phyloP scores from a whole-genome alignment of 352 stramenopile genomes.

The Pythium vanterpoolii region DNA sequence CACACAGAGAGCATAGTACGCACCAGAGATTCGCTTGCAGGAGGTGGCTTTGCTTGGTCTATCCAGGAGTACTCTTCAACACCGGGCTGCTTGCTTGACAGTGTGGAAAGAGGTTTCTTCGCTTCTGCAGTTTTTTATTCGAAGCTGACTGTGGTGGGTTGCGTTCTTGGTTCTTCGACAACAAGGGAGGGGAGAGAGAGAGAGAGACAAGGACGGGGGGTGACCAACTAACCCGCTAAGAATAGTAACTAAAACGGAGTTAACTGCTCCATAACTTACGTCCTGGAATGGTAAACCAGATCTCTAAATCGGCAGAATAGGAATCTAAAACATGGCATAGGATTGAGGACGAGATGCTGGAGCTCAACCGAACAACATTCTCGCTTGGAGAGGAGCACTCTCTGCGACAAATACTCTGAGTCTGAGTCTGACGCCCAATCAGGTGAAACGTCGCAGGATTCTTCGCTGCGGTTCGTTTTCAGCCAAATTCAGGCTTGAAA shows the following conservation, averaged over 20 bases:
- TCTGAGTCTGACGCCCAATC: constrained; percentile 10
- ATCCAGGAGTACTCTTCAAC: constrained; percentile 22
- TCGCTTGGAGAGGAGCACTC: constrained; percentile 12
- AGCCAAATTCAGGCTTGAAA: too few species aligned
- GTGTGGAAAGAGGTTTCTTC: constrained; percentile 23
- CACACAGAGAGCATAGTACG: neutral
- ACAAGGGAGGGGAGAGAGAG: neutral
- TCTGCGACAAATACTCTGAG: constrained; percentile 16
- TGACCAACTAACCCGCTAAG: neutral
- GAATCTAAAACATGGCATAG: neutral
- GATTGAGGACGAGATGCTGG: constrained; percentile 14
- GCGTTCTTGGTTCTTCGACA: constrained; percentile 20
- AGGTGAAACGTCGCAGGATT: constrained; percentile 15
- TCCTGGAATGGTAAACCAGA: neutral
- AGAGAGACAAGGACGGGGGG: constrained; percentile 18
- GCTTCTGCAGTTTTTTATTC: constrained; percentile 25
- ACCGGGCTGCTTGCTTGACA: constrained; percentile 12
- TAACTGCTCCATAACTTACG: too few species aligned
- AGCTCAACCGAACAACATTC: constrained; percentile 17
- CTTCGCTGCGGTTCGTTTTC: constrained; percentile 14
- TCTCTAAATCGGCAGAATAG: neutral
- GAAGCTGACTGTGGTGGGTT: constrained; percentile 19
- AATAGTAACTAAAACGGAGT: neutral
- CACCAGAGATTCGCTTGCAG: constrained; percentile 12
- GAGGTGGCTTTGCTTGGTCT: constrained; percentile 15